Evolutionary conservation across 768 basidiomycete species (phyloP), one percentile per base, ranked within the genome.

Genomic region (Lanmaoa pseudosensibilis): DNA sequence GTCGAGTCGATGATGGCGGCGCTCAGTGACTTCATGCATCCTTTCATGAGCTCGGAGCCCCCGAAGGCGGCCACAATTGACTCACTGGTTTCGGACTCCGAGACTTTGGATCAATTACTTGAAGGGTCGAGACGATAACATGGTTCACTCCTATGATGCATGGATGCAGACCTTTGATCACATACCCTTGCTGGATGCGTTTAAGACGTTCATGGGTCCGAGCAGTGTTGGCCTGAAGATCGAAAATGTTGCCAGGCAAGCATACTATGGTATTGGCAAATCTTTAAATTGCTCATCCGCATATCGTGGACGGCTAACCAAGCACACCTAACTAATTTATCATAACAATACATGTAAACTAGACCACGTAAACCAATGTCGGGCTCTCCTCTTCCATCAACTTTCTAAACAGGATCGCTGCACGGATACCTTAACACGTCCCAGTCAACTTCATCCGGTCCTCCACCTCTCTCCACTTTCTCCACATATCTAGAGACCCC

Each of bases 391-490:
- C 46, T 2, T 33, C 19, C 12, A 5, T 40, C 19, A 32, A 11
- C 16, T 4, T 12, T 4, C 23, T 12, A n/a, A 12, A 34, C 3
- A 18, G 25, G 16, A 16, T 15, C 15, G 11, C 25, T 9, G 33
- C 27, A 36, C 5, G 23, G 8, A 11, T 3, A 19, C 21, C 39
- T 53, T 34, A 55, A 38, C 41, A 56, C 11, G 51, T 33, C 27
- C 44, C 57, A 1, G 30, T 25, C 51, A 63, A 48, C 37, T 55
- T 60, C 58, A 67, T 67, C 37, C 56, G 54, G 23, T 66, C 55
- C 36, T 68, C 66, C 27, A 68, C 66, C 9, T 68, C 67, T 39
- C 62, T 58, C 68, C 68, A 69, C 21, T 56, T 72, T n/a, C 46
- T 60, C 68, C 65, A 70, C 50, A 68, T 60, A 16, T 69, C 70